Base-by-base conservation (phyloP, 2,329 filamentous ascomycete species). In the Iodosphaeria phyllophila region DNA sequence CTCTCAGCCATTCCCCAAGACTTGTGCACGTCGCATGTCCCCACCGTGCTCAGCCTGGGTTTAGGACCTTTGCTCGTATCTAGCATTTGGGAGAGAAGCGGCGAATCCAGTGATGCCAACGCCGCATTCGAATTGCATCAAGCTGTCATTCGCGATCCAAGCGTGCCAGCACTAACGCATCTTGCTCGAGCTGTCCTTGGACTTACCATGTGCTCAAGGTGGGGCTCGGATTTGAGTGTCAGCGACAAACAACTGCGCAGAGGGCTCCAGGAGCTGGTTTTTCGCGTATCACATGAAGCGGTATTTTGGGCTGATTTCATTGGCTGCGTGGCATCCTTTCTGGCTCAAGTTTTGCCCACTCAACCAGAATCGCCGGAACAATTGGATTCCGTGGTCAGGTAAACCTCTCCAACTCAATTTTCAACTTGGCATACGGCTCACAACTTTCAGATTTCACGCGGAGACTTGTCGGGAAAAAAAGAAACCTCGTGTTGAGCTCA, bases 161-260 rank as follows among this genome's bases (percentile, higher is more conserved):
- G 65, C 9, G 60, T 64, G 2, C 79, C 86, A 19, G 80, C 80
- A 0, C 50, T 91, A 14, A 72, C 69, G 2, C 83, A 93, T 42
- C 47, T 69, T 22, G 61, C 71, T 25, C 65, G 82, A 8, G 74
- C 77, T 0, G 47, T 78, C 3, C 54, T 92, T 3, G 78, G 69
- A 0, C 52, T 92, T 4, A 61, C 74, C 1, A 56, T 79, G 2
- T 82, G 71, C 35, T 70, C 75, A 22, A 60, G 82, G 35, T 91
- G 80, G 69, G 75, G 71, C 11, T 70, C 68, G 3, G 61, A 64
- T 23, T 41, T 70, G 4, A 56, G 56, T 0, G 54, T 56, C 2
- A 42, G 51, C 1, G 65, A 73, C 31, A 38, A 41, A 9, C 41
- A 47, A 22, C 43, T 65, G 8, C 48, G 55, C 29, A 34, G 37